Base-by-base conservation (phyloP, 805 yeast species). In the Candida ortonii region DNA sequence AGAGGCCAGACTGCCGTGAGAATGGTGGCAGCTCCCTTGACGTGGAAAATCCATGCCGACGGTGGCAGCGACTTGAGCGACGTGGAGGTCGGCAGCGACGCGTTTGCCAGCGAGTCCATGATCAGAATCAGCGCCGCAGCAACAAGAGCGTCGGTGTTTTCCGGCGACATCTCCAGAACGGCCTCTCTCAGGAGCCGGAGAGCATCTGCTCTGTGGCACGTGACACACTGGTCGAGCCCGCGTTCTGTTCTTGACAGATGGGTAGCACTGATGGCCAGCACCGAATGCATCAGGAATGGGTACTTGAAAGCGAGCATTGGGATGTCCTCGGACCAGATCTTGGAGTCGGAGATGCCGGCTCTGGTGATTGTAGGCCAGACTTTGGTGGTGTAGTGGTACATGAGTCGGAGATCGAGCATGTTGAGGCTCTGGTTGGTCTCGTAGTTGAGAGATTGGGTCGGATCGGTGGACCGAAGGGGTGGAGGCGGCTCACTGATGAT, bases 1-100 rank as follows among this genome's bases (percentile, higher is more conserved):
- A 88, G 65, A 4, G 96, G 96, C 88, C 96, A 87, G n/a, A 89
- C 96, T 1, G 96, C 95, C 2, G 96, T 84, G 32, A 90, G 67
- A 34, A 90, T 90, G 0, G 97, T 89, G 5, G 96, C 96, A 0
- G 97, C 96, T 20, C 97, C 97, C 49, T 93, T 84, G 9, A 90
- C 96, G 53, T 90, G 97, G 67, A 86, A 93, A 37, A 90, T 80
- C 97, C 97, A 90, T 0, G 97, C 95, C 3, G 93, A 80, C 2
- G 97, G 89, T 1, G 96, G 95, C 38, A 88, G 60, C 3, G 88
- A 80, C 45, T 73, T 75, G 3, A 78, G 68, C 5, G 74, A 64
- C 2, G 64, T 57, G 6, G 66, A 57, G 2, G 67, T 52, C 28
- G 76, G 95, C 29, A 73, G 64, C 3, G 80, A 76, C 0, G 96